Conservation (phyloP, 2,329 filamentous ascomycete species). For the Chaetomiaceae sp. region DNA sequence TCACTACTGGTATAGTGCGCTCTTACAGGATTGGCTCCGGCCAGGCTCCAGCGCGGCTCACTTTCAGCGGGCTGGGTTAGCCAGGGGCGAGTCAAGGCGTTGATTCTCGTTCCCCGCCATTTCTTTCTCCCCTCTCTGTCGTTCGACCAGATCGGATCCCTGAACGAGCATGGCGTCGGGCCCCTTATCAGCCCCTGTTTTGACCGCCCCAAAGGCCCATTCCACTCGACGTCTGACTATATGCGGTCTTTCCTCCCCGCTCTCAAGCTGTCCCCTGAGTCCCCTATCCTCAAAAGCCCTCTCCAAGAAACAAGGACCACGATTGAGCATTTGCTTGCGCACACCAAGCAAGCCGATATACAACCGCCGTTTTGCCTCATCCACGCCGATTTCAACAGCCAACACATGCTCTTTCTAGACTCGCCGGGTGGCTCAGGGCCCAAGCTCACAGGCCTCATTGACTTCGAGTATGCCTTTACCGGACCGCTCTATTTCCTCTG, state of each 20-base stretch:
- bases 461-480: conserved; percentile 8
- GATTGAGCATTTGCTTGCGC: background rate
- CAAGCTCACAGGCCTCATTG: conserved; percentile 5
- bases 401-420: conserved; percentile 9
- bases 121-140: conserved; percentile 2
- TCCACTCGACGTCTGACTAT: background rate
- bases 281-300: background rate
- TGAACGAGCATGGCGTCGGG: conserved; percentile 1
- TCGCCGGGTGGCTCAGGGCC: background rate
- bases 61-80: too few species aligned
- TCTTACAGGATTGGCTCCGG: too few species aligned
- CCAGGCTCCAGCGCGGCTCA: too few species aligned
- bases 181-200: conserved; percentile 1
- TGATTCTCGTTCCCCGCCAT: too few species aligned
- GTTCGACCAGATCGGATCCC: conserved; percentile 9
- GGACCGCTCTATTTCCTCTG: conserved; percentile 9
- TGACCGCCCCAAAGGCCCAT: background rate
- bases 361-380: conserved; percentile 5
- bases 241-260: background rate
- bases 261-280: background rate
- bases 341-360: background rate
- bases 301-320: background rate
- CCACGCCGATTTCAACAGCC: conserved; percentile 4
- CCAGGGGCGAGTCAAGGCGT: too few species aligned
- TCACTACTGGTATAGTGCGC: too few species aligned